Base-by-base conservation (phyloP, 2,329 filamentous ascomycete species). In the Neopestalotiopsis rosae region DNA sequence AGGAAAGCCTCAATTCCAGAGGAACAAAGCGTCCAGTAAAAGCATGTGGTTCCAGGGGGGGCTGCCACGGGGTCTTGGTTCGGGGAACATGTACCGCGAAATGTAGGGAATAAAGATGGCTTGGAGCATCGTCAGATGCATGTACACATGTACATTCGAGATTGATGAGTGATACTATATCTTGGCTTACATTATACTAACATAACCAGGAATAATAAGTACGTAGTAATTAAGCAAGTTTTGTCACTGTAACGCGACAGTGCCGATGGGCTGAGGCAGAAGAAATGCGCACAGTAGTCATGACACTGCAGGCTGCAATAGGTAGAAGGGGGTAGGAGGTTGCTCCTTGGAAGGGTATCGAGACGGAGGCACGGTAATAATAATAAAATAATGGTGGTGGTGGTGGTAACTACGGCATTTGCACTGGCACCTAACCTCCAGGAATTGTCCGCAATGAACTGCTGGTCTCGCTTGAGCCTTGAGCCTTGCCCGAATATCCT, bases 391-490 rank as follows among this genome's bases (percentile, higher is more conserved):
- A 20, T 52, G 17, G 45, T 20, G n/a, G n/a, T 20, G 45, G n/a
- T 52, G 17, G n/a, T 52, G 45, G n/a, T 52, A 7, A n/a, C n/a
- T n/a, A 52, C 45, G n/a, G 45, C 45, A 52, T 52, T 52, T 52
- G 45, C 45, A n/a, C 24, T 28, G 24, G 24, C 24, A 28, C 24
- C 24, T 28, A 28, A 28, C 17, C 45, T 38, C 34, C 45, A 52
- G 9, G 45, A 52, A 52, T 20, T 52, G 45, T 32, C 56, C 34
- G 64, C 40, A 65, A 66, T 66, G 38, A 49, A 14, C 57, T 52
- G 45, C 45, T 52, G 59, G 24, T 28, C 17, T 38, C 30, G 59
- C 59, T 61, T 34, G 30, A 5, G 30, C 45, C 62, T 52, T 57
- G 45, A 28, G 64, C 64, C 45, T 52, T 52, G 45, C 45, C 45